Evolutionary conservation across 371 early-diverging fungal genomes (phyloP).

Genomic region (Blakeslea trispora): DNA sequence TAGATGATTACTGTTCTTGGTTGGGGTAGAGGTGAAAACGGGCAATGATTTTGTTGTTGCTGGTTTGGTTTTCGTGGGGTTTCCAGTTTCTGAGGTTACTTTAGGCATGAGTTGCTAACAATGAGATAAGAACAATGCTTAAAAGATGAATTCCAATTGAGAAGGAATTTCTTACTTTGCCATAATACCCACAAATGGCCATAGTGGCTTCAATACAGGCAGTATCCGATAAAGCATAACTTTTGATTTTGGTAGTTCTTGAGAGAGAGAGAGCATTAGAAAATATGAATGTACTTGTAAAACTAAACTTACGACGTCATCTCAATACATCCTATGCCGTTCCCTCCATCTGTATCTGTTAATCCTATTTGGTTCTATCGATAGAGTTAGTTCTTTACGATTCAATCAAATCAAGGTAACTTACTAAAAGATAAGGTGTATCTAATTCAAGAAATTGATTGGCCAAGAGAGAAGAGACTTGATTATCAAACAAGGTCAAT

Average conservation of each 20-base stretch:
- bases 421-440: conserved; percentile 22
- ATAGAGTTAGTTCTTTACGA: no score
- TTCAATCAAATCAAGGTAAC: no score
- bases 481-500: conserved; percentile 23
- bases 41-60: no score
- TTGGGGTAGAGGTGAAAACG: neutral
- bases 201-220: conserved; percentile 15
- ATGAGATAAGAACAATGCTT: no score
- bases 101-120: no score
- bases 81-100: no score
- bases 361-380: conserved; percentile 33
- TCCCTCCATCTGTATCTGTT: no score
- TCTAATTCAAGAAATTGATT: conserved; percentile 16
- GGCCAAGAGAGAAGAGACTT: conserved; percentile 1
- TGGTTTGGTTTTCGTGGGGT: neutral
- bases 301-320: conserved; percentile 11
- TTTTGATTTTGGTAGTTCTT: conserved; percentile 4
- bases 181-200: conserved; percentile 30
- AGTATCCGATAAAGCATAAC: conserved; percentile 14
- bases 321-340: conserved; percentile 27
- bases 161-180: conserved; percentile 19
- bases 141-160: no score
- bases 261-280: no score
- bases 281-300: no score
- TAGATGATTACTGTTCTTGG: neutral